Percentiles rank a stretch among this genome's conserved stretches.
These are phyloP conservation scores for Hyaloscypha bicolor DNA, from an alignment of 495 filamentous ascomycete genomes.

Conservation along the genomic window DNA sequence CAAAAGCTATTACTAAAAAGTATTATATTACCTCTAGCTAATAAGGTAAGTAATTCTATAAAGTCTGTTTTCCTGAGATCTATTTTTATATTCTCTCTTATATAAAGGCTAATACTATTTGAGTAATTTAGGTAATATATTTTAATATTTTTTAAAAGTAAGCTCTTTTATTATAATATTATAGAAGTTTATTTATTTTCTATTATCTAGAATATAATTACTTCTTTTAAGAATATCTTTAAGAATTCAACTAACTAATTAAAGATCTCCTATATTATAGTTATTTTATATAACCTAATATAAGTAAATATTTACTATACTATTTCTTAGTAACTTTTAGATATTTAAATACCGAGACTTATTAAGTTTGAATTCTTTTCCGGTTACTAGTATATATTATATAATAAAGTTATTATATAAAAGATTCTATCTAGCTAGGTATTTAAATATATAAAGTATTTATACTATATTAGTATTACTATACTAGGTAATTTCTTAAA, in stretches of 20 bases:
- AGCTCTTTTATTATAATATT: slow-evolving; percentile 17
- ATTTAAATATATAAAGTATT: slow-evolving; percentile 17
- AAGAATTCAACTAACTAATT: slow-evolving; percentile 14
- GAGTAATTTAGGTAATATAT: too few relatives aligned
- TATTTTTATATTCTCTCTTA: slow-evolving; percentile 21
- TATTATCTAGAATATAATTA: too few relatives aligned
- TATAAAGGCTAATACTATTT: background rate
- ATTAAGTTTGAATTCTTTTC: slow-evolving; percentile 29
- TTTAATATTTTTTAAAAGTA: slow-evolving; percentile 15
- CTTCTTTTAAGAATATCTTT: too few relatives aligned
- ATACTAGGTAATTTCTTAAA: slow-evolving; percentile 1
- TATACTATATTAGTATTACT: slow-evolving; percentile 5
- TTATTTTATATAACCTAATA: slow-evolving; percentile 11
- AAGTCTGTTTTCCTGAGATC: slow-evolving; percentile 26
- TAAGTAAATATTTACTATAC: slow-evolving; percentile 26
- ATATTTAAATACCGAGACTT: slow-evolving; percentile 5
- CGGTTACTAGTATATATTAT: slow-evolving; percentile 20
- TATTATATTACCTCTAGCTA: slow-evolving; percentile 23
- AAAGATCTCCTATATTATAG: slow-evolving; percentile 17
- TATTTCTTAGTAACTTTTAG: slow-evolving; percentile 10
- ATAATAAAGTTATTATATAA: slow-evolving; percentile 17
- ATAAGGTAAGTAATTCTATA: slow-evolving; percentile 21
- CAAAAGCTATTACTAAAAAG: slow-evolving; percentile 23
- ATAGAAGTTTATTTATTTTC: slow-evolving; percentile 23
- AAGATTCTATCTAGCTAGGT: slow-evolving; percentile 18